Base-by-base conservation (phyloP, 164 flowering plant genomes). In the Sextonia rubra region DNA sequence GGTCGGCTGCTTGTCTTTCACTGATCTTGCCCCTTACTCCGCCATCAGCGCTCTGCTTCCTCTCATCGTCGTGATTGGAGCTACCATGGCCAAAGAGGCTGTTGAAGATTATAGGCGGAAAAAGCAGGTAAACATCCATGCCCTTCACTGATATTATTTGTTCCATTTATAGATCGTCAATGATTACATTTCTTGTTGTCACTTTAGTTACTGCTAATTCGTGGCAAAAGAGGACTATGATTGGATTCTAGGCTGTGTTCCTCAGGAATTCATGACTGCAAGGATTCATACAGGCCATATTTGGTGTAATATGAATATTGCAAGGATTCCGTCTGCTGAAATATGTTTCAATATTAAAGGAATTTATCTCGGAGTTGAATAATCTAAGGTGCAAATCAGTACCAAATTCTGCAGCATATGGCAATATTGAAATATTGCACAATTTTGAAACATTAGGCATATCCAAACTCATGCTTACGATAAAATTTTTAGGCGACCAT, bases 71-170 rank as follows among this genome's bases (percentile, higher is more conserved):
- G 94, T 91, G 49, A 81, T 91, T 48, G 90, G 88, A 15, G 92
- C 78, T 4, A 90, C 93, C 52, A 92, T 92, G 92, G 88, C 73
- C 26, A 92, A 92, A 73, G 97, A 92, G 77, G 79, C 75, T 18
- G n/a, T 89, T 4, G 97, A 92, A 81, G 97, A 92, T 82, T 90
- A 88, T 91, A 83, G 81, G 68, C 74, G 97, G 27, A 83, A 83
- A 63, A 77, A 71, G 71, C 97, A 92, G 93, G 97, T 90, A 85
- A 27, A 30, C 27, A 23, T 24, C 58, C 58, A 29, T 60, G 52
- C 6, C 25, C 3, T 30, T 61, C 22, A 65, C 6, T 55, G 1
- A 23, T 63, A 6, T 64, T 37, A 37, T 37, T 37, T 37, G 9
- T 37, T 37, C 44, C 44, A 37, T 58, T 24, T 76, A 1, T 32